Evolutionary conservation across 2,329 filamentous ascomycete species (phyloP).

Genomic region (Dothideomycetidae sp.): DNA sequence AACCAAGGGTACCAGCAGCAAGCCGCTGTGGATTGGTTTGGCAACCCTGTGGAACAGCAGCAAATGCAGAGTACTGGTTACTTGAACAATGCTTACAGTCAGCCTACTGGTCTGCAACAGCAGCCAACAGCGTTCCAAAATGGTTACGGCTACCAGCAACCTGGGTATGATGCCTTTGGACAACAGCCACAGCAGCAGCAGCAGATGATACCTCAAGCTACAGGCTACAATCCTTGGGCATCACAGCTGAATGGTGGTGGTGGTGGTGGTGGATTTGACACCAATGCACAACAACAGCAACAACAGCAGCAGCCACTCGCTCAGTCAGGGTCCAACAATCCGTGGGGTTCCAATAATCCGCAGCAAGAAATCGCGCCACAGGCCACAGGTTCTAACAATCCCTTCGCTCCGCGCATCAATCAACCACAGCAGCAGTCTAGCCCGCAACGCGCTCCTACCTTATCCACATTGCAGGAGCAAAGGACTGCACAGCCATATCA

Average conservation of each 20-base stretch:
- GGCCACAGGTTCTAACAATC: constrained; percentile 93
- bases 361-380: constrained; percentile 57
- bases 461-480: constrained; percentile 69
- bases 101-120: constrained; percentile 58
- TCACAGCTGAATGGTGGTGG: constrained; percentile 24
- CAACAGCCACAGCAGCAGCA: constrained; percentile 32
- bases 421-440: constrained; percentile 43
- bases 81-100: constrained; percentile 54
- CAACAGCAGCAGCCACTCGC: constrained; percentile 47
- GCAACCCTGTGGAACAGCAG: constrained; percentile 71
- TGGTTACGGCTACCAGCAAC: constrained; percentile 55
- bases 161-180: constrained; percentile 45
- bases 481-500: constrained; percentile 54
- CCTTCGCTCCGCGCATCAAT: constrained; percentile 64
- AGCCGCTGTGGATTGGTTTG: constrained; percentile 90
- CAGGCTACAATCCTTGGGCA: constrained; percentile 38
- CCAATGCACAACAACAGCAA: constrained; percentile 37
- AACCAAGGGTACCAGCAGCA: constrained; percentile 98
- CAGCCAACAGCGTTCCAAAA: constrained; percentile 54
- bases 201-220: constrained; percentile 44
- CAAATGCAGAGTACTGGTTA: constrained; percentile 53
- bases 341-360: constrained; percentile 56
- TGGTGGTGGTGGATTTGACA: constrained; percentile 42
- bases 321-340: constrained; percentile 81
- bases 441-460: constrained; percentile 47